Conservation (phyloP, 1,284 basidiomycete species). For the Thecaphora frezii region DNA sequence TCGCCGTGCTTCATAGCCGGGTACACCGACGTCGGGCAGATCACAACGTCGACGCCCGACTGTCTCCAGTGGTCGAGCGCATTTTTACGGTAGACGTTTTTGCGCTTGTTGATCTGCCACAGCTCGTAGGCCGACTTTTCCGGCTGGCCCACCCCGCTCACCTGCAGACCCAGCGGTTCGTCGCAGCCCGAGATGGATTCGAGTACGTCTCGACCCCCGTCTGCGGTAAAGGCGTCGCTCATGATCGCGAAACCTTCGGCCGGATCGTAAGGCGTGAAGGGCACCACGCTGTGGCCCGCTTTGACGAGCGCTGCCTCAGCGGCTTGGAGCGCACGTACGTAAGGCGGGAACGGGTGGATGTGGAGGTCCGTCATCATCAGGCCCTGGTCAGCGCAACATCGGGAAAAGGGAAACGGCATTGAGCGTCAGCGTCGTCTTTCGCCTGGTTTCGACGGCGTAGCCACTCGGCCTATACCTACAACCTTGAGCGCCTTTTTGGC, state of each 20-base stretch:
- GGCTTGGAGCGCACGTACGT: slow-evolving; percentile 56
- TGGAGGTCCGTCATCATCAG: slow-evolving; percentile 61
- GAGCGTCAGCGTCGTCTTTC: too few species aligned
- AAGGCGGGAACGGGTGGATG: slow-evolving; percentile 58
- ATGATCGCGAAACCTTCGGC: slow-evolving; percentile 50
- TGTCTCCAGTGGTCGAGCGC: slow-evolving; percentile 67
- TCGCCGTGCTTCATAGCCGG: slow-evolving; percentile 65
- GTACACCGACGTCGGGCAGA: slow-evolving; percentile 66
- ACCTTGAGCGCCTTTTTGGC: slow-evolving; percentile 27
- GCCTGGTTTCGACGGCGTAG: too few species aligned
- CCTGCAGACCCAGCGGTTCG: slow-evolving; percentile 38
- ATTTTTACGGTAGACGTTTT: slow-evolving; percentile 63
- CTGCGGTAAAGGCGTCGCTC: slow-evolving; percentile 38
- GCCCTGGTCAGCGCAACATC: too few species aligned
- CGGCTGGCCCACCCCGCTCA: slow-evolving; percentile 11
- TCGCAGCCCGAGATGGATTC: slow-evolving; percentile 33
- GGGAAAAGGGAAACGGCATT: too few species aligned
- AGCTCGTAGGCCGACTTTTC: slow-evolving; percentile 63
- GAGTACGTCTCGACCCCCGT: slow-evolving; percentile 47
- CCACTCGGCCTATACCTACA: not conserved
- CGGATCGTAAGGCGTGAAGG: slow-evolving; percentile 31
- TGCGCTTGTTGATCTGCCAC: slow-evolving; percentile 63
- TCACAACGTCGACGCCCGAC: slow-evolving; percentile 69
- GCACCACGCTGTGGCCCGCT: slow-evolving; percentile 42
- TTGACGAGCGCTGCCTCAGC: slow-evolving; percentile 41